phyloP scores from a whole-genome alignment of 169 alveolate genomes.

The Amoebophrya sp. region DNA sequence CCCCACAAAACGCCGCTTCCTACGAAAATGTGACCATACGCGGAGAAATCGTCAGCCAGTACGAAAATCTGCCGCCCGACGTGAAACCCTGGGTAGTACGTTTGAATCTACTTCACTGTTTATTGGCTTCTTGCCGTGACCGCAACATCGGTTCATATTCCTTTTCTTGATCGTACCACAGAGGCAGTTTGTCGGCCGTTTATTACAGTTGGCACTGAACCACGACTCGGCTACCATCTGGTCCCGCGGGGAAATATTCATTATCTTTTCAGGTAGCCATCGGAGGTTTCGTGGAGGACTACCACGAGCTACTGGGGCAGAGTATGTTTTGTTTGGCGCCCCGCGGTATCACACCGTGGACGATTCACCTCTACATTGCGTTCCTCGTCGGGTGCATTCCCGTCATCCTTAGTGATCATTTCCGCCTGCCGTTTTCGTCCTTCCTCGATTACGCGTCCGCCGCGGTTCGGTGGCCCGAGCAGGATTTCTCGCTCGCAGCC shows the following conservation, averaged over 20 bases:
- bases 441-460: not conserved
- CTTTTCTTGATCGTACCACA: conserved; percentile 34
- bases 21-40: conserved; percentile 10
- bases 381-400: conserved; percentile 45
- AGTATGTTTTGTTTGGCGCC: conserved; percentile 46
- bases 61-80: no score
- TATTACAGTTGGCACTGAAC: not conserved
- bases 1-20: conserved; percentile 30
- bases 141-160: conserved; percentile 31
- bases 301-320: conserved; percentile 45
- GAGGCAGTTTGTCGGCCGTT: not conserved
- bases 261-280: not conserved
- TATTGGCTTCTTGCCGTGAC: not conserved
- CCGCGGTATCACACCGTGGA: conserved; percentile 49
- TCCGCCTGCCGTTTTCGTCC: not conserved
- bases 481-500: not conserved
- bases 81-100: no score
- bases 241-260: not conserved
- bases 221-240: no score
- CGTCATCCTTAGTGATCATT: not conserved
- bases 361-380: conserved; percentile 45
- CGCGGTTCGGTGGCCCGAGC: not conserved
- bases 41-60: not conserved
- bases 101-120: no score
- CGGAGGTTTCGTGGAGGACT: conserved; percentile 46